These are phyloP conservation scores for Phytophthora kernoviae DNA, from an alignment of 352 stramenopile species.

Conservation along the genomic window DNA sequence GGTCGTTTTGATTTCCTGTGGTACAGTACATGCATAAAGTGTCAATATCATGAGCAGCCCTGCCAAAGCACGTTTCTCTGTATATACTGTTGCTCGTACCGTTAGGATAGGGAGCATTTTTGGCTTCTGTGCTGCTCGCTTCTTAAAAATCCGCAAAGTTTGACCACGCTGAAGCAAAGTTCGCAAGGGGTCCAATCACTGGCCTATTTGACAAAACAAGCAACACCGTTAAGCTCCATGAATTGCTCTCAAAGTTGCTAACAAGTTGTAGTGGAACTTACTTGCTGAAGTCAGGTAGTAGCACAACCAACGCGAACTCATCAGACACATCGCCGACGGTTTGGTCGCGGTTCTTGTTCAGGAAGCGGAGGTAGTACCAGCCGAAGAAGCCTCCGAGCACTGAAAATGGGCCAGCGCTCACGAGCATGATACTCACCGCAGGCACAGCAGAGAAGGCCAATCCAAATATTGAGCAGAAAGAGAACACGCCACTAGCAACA, in stretches of 20 bases:
- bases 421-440: conserved; percentile 50
- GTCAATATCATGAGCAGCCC: neutral
- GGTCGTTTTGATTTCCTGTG: conserved; percentile 65
- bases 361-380: conserved; percentile 88
- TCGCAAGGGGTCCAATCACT: conserved; percentile 64
- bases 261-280: conserved; percentile 31
- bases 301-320: conserved; percentile 71
- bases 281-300: conserved; percentile 75
- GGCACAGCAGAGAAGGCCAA: conserved; percentile 37
- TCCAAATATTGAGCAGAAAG: conserved; percentile 48
- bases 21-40: neutral
- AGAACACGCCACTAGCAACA: conserved; percentile 52
- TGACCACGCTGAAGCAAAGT: conserved; percentile 83
- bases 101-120: conserved; percentile 69
- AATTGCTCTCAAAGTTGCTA: neutral
- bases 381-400: conserved; percentile 78
- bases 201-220: conserved; percentile 36
- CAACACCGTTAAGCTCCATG: conserved; percentile 2
- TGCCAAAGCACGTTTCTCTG: neutral
- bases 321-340: conserved; percentile 79
- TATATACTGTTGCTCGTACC: conserved; percentile 23
- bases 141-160: conserved; percentile 89
- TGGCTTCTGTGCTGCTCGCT: conserved; percentile 59
- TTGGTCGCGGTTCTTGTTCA: conserved; percentile 78
- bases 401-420: conserved; percentile 78